phyloP scores from a whole-genome alignment of 106 monocot species.

The Agapanthus africanus region DNA sequence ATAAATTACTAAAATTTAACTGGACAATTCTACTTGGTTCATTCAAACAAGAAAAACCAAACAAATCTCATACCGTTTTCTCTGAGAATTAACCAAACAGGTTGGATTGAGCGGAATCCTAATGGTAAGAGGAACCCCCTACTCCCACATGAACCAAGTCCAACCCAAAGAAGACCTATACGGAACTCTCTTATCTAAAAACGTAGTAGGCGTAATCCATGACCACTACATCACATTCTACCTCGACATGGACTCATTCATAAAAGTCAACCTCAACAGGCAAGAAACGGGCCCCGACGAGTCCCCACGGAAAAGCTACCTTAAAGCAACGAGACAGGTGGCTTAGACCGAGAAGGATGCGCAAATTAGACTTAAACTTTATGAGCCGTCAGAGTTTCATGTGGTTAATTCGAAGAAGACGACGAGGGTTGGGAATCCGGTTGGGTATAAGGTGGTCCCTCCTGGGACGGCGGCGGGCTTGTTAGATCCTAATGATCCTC shows the following conservation, averaged over 20 bases:
- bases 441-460: slow-evolving; percentile 80
- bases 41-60: too few relatives aligned
- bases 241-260: slow-evolving; percentile 89
- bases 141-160: slow-evolving; percentile 50
- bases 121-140: slow-evolving; percentile 72
- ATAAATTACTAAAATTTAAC: not conserved
- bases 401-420: slow-evolving; percentile 60
- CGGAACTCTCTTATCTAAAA: slow-evolving; percentile 74
- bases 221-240: slow-evolving; percentile 93
- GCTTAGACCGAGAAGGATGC: slow-evolving; percentile 73
- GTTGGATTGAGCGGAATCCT: slow-evolving; percentile 86
- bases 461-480: slow-evolving; percentile 68
- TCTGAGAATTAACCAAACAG: slow-evolving; percentile 17
- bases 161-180: slow-evolving; percentile 34
- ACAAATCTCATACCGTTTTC: not conserved
- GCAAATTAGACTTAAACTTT: slow-evolving; percentile 51
- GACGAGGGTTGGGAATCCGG: slow-evolving; percentile 71
- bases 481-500: slow-evolving; percentile 64
- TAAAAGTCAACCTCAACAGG: slow-evolving; percentile 48
- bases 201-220: slow-evolving; percentile 80
- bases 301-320: slow-evolving; percentile 70
- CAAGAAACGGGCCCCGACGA: slow-evolving; percentile 32
- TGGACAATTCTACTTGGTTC: not conserved
- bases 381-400: slow-evolving; percentile 77
- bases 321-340: slow-evolving; percentile 53